Evolutionary conservation across 345 rosid genomes (phyloP).

Genomic region (Mercurialis annua): DNA sequence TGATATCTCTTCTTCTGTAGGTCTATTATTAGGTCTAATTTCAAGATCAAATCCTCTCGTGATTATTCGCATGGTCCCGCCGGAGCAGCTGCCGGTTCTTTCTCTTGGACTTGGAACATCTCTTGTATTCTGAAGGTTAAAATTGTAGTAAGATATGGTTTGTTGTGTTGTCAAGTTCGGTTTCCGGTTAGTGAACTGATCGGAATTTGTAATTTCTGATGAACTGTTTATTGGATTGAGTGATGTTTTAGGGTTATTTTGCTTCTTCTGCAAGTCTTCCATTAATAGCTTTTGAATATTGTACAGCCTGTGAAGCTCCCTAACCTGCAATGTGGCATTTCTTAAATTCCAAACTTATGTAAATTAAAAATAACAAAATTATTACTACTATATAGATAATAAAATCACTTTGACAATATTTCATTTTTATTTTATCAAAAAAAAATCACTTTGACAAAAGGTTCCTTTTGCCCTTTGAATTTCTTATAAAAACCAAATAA

Average conservation of each 20-base stretch:
- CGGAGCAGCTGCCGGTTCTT: conserved; percentile 50
- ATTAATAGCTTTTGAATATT: conserved; percentile 64
- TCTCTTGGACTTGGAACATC: conserved; percentile 40
- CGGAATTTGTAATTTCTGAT: conserved; percentile 18
- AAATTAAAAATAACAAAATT: too few species aligned
- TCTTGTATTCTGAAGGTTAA: conserved; percentile 19
- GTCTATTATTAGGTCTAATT: too few species aligned
- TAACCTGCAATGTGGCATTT: conserved; percentile 48
- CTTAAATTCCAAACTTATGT: not conserved
- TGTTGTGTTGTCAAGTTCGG: conserved; percentile 20
- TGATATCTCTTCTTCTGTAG: conserved; percentile 36
- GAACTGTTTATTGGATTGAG: conserved; percentile 15
- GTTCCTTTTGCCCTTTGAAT: too few species aligned
- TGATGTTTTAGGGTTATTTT: conserved; percentile 33
- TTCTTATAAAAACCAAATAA: too few species aligned
- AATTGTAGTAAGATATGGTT: conserved; percentile 12
- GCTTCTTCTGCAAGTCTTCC: conserved; percentile 50
- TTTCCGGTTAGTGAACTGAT: conserved; percentile 19
- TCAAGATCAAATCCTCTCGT: conserved; percentile 44
- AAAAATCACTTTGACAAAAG: too few species aligned
- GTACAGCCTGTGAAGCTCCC: conserved; percentile 77
- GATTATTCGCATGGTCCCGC: conserved; percentile 25
- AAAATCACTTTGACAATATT: too few species aligned
- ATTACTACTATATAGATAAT: too few species aligned
- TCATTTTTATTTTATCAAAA: too few species aligned